Conservation (phyloP, 306 rosid species). For the Notholithocarpus densiflorus region DNA sequence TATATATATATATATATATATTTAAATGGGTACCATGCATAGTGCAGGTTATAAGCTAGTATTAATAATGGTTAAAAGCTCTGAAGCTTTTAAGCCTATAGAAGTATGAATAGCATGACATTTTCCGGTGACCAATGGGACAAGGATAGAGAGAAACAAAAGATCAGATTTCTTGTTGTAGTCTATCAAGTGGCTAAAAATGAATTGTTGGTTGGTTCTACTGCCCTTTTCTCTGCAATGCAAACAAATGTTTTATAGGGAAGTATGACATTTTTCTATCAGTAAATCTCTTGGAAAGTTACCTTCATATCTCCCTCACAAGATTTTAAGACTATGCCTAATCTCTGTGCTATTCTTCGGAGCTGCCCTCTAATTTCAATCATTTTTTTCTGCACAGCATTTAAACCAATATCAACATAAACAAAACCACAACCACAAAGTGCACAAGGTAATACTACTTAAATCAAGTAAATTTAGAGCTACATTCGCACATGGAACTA, state of each 20-base stretch:
- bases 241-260: neutral
- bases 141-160: neutral
- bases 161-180: neutral
- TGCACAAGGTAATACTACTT: neutral
- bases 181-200: neutral
- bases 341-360: slow-evolving; percentile 73
- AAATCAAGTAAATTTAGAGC: neutral
- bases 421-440: slow-evolving; percentile 2
- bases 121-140: neutral
- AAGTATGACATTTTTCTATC: neutral
- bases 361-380: slow-evolving; percentile 90
- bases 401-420: slow-evolving; percentile 27
- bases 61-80: neutral
- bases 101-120: neutral
- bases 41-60: no score
- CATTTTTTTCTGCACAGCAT: slow-evolving; percentile 66
- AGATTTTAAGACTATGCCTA: slow-evolving; percentile 72
- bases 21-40: no score
- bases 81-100: neutral
- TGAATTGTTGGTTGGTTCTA: neutral
- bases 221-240: neutral
- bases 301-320: slow-evolving; percentile 75
- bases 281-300: slow-evolving; percentile 2
- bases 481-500: neutral
- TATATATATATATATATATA: neutral